Evolutionary conservation across 208 protist genomes (phyloP).

Genomic region (Crithidia sp.): DNA sequence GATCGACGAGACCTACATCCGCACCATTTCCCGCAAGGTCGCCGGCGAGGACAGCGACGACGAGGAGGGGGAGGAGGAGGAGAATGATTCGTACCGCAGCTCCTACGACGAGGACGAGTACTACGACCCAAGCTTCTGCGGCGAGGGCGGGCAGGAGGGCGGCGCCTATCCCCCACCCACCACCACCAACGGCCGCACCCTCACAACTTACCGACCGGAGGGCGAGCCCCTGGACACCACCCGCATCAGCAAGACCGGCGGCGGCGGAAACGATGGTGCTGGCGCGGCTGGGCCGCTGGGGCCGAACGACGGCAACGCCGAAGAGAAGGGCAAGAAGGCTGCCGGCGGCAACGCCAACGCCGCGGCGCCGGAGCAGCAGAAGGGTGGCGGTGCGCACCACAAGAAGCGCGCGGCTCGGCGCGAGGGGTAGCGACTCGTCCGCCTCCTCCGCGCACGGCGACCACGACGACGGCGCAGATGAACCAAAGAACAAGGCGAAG

Average conservation of each 20-base stretch:
- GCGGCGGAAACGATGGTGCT: not conserved
- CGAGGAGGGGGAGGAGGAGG: slow-evolving; percentile 32
- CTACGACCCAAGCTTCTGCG: slow-evolving; percentile 16
- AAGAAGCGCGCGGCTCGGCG: slow-evolving; percentile 4
- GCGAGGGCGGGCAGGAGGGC: not conserved
- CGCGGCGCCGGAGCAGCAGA: slow-evolving; percentile 5
- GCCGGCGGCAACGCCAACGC: not conserved
- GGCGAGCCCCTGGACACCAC: slow-evolving; percentile 15
- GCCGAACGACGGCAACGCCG: not conserved
- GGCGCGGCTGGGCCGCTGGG: not conserved
- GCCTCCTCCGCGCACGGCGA: slow-evolving; percentile 1
- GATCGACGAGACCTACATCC: slow-evolving; percentile 85
- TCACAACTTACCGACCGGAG: not conserved
- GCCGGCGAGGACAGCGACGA: slow-evolving; percentile 56
- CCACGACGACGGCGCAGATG: slow-evolving; percentile 16
- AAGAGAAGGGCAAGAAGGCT: slow-evolving; percentile 3
- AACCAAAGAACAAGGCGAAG: slow-evolving; percentile 32
- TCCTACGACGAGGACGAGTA: slow-evolving; percentile 27
- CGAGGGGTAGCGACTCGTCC: slow-evolving; percentile 4
- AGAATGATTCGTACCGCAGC: slow-evolving; percentile 14
- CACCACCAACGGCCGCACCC: not conserved
- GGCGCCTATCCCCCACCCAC: not conserved
- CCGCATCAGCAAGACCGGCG: slow-evolving; percentile 7
- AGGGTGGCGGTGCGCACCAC: not conserved
- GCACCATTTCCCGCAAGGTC: slow-evolving; percentile 80